Percentiles rank a stretch among this genome's conserved stretches.
Evolutionary conservation across 2,329 filamentous ascomycete genomes (phyloP).

Genomic region (Knufia fluminis): DNA sequence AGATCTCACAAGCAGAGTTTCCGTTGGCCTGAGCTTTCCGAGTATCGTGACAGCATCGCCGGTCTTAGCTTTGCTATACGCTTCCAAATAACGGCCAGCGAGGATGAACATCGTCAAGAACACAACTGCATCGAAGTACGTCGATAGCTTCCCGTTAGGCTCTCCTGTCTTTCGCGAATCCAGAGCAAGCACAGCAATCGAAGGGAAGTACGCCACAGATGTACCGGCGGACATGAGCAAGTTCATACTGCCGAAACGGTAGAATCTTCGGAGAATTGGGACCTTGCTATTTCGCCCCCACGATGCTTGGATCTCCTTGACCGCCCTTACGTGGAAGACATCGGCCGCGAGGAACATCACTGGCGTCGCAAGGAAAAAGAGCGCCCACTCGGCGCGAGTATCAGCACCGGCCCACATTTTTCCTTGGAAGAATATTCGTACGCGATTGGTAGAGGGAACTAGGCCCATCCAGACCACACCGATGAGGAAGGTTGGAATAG

Average conservation of each 20-base stretch:
- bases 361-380: slow-evolving; percentile 75
- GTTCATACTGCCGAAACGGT: slow-evolving; percentile 92
- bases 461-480: slow-evolving; percentile 88
- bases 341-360: slow-evolving; percentile 62
- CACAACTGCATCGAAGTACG: slow-evolving; percentile 86
- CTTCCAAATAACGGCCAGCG: slow-evolving; percentile 50
- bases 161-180: slow-evolving; percentile 23
- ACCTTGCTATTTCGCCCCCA: slow-evolving; percentile 71
- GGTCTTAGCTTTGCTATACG: slow-evolving; percentile 81
- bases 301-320: slow-evolving; percentile 66
- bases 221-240: slow-evolving; percentile 83
- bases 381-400: slow-evolving; percentile 64
- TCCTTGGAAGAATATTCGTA: slow-evolving; percentile 58
- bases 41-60: slow-evolving; percentile 75
- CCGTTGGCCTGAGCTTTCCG: slow-evolving; percentile 64
- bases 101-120: slow-evolving; percentile 84
- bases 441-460: slow-evolving; percentile 49
- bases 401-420: slow-evolving; percentile 61
- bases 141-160: slow-evolving; percentile 39
- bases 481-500: slow-evolving; percentile 75
- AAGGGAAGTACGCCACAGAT: slow-evolving; percentile 75
- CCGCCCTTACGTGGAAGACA: slow-evolving; percentile 66
- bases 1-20: slow-evolving; percentile 64
- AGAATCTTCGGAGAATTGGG: slow-evolving; percentile 66
- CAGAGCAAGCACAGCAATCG: slow-evolving; percentile 64